Conservation (phyloP, 129 eudicot genomes). For the Flaveria robusta region DNA sequence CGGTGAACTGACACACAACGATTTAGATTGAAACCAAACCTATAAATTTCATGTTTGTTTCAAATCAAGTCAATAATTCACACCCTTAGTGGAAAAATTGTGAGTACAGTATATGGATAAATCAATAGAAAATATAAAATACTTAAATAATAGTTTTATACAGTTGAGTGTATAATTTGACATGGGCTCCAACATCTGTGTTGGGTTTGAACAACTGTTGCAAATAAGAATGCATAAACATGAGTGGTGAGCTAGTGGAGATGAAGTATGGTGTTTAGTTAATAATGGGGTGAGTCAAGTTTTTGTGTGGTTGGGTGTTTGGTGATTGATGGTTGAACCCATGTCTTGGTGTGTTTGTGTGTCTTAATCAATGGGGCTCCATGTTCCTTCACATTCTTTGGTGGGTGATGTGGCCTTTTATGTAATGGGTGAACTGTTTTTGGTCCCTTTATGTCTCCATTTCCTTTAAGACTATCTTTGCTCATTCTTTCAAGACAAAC, state of each 20-base stretch:
- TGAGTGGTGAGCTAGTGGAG: neutral
- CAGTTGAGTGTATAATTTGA: neutral
- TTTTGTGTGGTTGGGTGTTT: slow-evolving; percentile 17
- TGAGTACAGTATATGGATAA: too few species aligned
- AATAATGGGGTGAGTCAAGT: slow-evolving; percentile 1
- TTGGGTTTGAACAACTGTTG: neutral
- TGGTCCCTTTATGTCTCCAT: slow-evolving; percentile 33
- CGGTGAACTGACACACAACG: too few species aligned
- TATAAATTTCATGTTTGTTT: too few species aligned
- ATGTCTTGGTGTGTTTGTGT: slow-evolving; percentile 19
- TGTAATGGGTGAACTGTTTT: slow-evolving; percentile 36
- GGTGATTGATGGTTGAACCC: slow-evolving; percentile 25
- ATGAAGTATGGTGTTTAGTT: slow-evolving; percentile 26
- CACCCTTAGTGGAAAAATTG: too few species aligned
- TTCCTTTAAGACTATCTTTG: slow-evolving; percentile 22
- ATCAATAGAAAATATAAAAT: neutral
- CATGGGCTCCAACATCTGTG: neutral
- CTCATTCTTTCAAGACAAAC: slow-evolving; percentile 32
- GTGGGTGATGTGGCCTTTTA: slow-evolving; percentile 38
- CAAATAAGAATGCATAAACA: neutral
- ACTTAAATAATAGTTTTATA: neutral
- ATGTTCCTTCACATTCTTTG: slow-evolving; percentile 39
- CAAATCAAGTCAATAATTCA: too few species aligned
- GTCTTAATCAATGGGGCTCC: slow-evolving; percentile 26
- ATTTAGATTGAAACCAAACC: too few species aligned